Conservation (phyloP, 441 rosid species). For the Raphanus hybrid region DNA sequence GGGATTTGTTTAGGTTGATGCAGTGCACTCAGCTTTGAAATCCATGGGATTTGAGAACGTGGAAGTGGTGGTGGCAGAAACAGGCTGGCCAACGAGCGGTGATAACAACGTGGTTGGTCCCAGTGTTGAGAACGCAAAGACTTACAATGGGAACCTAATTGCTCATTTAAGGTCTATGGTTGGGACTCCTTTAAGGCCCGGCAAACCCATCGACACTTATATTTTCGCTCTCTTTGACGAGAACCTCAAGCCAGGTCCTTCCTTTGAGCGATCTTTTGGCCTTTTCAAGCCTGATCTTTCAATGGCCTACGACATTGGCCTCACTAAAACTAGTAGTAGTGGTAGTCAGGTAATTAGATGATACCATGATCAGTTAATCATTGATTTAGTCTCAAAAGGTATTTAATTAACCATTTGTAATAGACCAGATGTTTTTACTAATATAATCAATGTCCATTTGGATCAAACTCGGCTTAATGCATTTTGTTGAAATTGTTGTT, state of each 20-base stretch:
- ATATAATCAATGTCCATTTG: neutral
- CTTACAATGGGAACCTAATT: constrained; percentile 73
- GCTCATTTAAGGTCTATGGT: constrained; percentile 74
- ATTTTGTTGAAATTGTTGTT: neutral
- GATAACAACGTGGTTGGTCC: constrained; percentile 71
- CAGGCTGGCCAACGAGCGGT: constrained; percentile 92
- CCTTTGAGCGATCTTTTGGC: constrained; percentile 68
- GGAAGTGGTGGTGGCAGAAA: constrained; percentile 83
- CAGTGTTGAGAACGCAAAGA: constrained; percentile 72
- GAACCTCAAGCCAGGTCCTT: constrained; percentile 77
- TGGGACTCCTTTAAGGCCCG: constrained; percentile 87
- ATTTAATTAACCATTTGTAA: neutral
- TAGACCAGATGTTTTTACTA: neutral
- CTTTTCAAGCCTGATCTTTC: constrained; percentile 72
- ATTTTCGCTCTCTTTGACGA: constrained; percentile 78
- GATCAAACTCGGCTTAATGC: neutral
- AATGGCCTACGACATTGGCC: constrained; percentile 69
- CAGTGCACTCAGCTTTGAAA: constrained; percentile 63
- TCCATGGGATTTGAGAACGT: constrained; percentile 64
- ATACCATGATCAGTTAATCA: neutral
- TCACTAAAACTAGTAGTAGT: constrained; percentile 47
- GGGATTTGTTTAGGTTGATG: constrained; percentile 64
- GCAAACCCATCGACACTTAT: constrained; percentile 74
- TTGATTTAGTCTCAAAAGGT: neutral
- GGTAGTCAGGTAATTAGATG: constrained; percentile 15